Conservation (phyloP, 1,284 basidiomycete species). For the Cutaneotrichosporon mucoides region DNA sequence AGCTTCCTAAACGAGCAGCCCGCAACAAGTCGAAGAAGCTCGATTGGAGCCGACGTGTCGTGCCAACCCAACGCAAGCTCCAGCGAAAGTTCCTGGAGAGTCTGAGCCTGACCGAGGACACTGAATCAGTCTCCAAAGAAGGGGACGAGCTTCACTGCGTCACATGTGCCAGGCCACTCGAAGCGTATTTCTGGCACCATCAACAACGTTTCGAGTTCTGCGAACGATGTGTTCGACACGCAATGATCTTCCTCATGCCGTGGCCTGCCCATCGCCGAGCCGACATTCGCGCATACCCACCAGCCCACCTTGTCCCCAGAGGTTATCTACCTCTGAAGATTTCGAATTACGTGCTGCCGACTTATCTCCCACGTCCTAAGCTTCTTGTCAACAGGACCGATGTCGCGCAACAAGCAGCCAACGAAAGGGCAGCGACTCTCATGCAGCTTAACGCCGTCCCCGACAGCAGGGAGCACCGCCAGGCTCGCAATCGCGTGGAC, state of each 20-base stretch:
- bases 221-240: conserved; percentile 41
- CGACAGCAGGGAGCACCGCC: conserved; percentile 10
- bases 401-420: neutral
- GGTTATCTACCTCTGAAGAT: conserved; percentile 28
- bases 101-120: neutral
- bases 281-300: conserved; percentile 37
- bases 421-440: conserved; percentile 2
- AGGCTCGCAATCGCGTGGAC: conserved; percentile 1
- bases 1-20: conserved; percentile 19
- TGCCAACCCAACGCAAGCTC: neutral
- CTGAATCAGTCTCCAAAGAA: neutral
- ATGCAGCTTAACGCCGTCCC: neutral
- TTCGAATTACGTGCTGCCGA: conserved; percentile 31
- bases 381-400: conserved; percentile 17
- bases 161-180: conserved; percentile 35
- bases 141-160: conserved; percentile 23
- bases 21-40: conserved; percentile 9
- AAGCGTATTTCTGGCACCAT: conserved; percentile 37
- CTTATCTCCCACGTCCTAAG: conserved; percentile 13
- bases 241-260: conserved; percentile 39
- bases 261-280: conserved; percentile 37
- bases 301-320: conserved; percentile 29
- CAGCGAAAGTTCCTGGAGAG: neutral
- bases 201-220: conserved; percentile 39
- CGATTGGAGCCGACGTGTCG: neutral